These are phyloP conservation scores for Cladosporium sp. DNA, from an alignment of 2,329 filamentous ascomycete genomes.

Conservation along the genomic window DNA sequence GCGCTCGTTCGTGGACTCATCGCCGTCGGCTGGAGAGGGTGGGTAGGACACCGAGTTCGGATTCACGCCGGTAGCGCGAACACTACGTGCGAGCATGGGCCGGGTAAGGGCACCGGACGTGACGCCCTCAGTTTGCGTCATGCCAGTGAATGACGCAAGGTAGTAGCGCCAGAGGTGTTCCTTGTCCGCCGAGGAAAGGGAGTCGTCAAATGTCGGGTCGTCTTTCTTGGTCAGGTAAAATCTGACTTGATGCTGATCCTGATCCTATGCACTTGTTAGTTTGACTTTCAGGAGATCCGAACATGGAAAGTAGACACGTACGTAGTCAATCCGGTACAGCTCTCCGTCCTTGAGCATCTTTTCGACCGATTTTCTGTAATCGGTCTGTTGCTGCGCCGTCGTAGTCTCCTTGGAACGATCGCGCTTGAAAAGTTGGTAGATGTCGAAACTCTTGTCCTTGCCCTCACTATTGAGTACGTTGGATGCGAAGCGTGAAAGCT, in stretches of 20 bases:
- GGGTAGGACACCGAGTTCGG: slow-evolving; percentile 12
- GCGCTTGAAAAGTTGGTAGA: slow-evolving; percentile 78
- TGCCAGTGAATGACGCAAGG: slow-evolving; percentile 81
- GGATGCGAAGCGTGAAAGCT: slow-evolving; percentile 71
- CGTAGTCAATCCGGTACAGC: slow-evolving; percentile 82
- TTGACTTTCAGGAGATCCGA: neutral
- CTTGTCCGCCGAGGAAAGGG: slow-evolving; percentile 45
- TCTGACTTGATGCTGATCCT: slow-evolving; percentile 60
- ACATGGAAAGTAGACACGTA: slow-evolving; percentile 48
- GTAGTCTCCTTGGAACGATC: slow-evolving; percentile 78
- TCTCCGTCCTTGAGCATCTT: slow-evolving; percentile 90
- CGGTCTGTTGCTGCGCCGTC: slow-evolving; percentile 83
- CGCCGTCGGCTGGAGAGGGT: slow-evolving; percentile 12
- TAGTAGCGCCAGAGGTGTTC: slow-evolving; percentile 85
- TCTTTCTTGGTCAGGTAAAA: slow-evolving; percentile 83
- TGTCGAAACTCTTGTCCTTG: slow-evolving; percentile 89
- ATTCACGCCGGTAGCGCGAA: slow-evolving; percentile 32
- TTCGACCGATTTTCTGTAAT: slow-evolving; percentile 84
- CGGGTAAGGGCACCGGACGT: slow-evolving; percentile 24
- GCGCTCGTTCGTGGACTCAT: slow-evolving; percentile 14
- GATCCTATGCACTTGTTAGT: slow-evolving; percentile 48
- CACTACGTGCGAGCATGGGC: slow-evolving; percentile 36
- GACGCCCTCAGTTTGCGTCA: slow-evolving; percentile 65
- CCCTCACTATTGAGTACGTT: slow-evolving; percentile 78
- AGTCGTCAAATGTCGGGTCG: slow-evolving; percentile 70